A percentile compares a stretch with the other conserved stretches of the same genome.
Conservation (phyloP, 257 asterid species). For the Sherardia arvensis region DNA sequence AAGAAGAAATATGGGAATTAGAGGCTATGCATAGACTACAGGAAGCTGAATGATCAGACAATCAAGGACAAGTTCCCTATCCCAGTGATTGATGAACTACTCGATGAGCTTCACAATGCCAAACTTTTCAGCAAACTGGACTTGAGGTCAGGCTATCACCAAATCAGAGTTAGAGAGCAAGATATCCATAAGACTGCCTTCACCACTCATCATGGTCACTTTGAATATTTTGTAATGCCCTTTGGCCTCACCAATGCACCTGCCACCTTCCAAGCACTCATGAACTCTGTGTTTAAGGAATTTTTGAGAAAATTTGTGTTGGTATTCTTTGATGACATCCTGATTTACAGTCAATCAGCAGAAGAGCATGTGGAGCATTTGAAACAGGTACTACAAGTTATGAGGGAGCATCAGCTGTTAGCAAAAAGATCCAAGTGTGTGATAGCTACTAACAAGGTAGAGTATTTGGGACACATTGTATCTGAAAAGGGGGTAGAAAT, state of each 20-base stretch:
- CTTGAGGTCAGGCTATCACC: background rate
- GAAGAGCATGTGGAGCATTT: background rate
- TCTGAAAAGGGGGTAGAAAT: too few relatives aligned
- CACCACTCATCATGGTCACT: background rate
- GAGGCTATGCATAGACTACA: too few relatives aligned
- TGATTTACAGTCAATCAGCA: background rate
- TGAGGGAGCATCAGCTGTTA: background rate
- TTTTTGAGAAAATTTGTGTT: background rate
- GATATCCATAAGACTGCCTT: background rate
- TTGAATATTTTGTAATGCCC: background rate
- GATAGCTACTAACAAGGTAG: background rate
- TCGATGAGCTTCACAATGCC: background rate
- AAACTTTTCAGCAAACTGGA: background rate
- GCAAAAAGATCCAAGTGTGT: background rate
- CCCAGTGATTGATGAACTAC: too few relatives aligned
- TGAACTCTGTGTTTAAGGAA: background rate
- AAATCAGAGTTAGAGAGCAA: background rate
- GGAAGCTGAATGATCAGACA: too few relatives aligned
- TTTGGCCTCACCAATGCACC: background rate
- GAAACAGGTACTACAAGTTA: background rate
- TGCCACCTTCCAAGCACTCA: background rate
- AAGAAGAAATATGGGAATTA: too few relatives aligned
- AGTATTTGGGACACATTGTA: conserved; percentile 1
- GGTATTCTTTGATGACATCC: conserved; percentile 3
- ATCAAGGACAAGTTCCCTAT: too few relatives aligned